Evolutionary conservation across 441 rosid genomes (phyloP).

Genomic region (Populus hybrid): DNA sequence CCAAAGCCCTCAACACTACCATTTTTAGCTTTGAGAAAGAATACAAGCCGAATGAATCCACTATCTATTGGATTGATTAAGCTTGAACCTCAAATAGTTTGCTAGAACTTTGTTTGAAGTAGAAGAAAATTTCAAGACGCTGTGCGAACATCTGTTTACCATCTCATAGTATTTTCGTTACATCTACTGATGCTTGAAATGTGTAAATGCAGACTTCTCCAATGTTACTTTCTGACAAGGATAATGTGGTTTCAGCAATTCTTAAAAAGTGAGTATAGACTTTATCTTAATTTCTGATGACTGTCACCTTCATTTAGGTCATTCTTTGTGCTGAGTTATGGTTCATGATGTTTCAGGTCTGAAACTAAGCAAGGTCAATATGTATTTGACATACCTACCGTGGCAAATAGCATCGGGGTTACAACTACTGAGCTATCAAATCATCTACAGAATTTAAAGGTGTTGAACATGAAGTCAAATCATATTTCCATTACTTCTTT

Average conservation of each 20-base stretch:
- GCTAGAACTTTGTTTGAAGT: not conserved
- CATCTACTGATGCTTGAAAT: constrained; percentile 22
- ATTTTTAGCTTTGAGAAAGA: constrained; percentile 7
- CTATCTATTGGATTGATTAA: not conserved
- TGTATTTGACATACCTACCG: constrained; percentile 65
- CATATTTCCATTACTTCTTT: not conserved
- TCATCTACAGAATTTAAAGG: constrained; percentile 74
- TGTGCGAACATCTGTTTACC: not conserved
- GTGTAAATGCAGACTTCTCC: constrained; percentile 66
- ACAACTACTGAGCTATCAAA: constrained; percentile 55
- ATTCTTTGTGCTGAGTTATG: constrained; percentile 3
- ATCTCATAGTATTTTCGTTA: constrained; percentile 12
- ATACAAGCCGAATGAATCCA: not conserved
- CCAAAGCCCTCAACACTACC: not conserved
- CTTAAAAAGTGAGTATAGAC: constrained; percentile 53
- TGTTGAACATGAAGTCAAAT: constrained; percentile 21
- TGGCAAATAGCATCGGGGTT: constrained; percentile 63
- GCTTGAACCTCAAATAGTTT: not conserved
- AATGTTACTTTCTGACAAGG: constrained; percentile 59
- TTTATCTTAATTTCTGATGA: not conserved
- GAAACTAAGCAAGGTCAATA: constrained; percentile 73
- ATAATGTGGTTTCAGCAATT: constrained; percentile 59
- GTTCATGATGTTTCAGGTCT: constrained; percentile 52
- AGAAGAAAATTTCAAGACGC: not conserved
- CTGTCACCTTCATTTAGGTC: not conserved